A percentile compares a stretch with the other conserved stretches of the same genome.
phyloP scores from a whole-genome alignment of 2,329 filamentous ascomycete genomes.

The Sarocladium kiliense region DNA sequence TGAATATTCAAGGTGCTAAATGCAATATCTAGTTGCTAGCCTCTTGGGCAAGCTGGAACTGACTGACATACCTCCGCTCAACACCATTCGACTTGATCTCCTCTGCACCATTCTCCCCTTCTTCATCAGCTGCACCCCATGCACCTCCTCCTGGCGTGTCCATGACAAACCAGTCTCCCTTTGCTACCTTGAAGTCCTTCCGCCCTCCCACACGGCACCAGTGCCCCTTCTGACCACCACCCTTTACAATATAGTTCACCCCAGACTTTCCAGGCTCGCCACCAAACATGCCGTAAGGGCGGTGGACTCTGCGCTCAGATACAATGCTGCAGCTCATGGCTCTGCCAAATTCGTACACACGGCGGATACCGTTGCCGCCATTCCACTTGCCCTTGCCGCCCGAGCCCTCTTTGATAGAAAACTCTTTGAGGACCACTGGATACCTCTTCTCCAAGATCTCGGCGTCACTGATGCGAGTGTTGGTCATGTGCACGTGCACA shows the following conservation, averaged over 20 bases:
- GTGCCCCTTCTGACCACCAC: constrained; percentile 20
- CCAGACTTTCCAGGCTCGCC: constrained; percentile 62
- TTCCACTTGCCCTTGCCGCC: constrained; percentile 59
- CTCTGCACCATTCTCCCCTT: not conserved
- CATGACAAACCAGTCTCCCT: constrained; percentile 55
- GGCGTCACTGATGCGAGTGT: constrained; percentile 72
- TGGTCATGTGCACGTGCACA: constrained; percentile 78
- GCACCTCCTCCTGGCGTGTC: constrained; percentile 57
- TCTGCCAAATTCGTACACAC: constrained; percentile 72
- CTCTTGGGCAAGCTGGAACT: constrained; percentile 13
- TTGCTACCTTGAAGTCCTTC: constrained; percentile 51
- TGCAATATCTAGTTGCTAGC: constrained; percentile 12
- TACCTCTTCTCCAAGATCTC: constrained; percentile 72
- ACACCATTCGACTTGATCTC: not conserved
- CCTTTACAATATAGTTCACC: constrained; percentile 39
- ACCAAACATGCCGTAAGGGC: constrained; percentile 66
- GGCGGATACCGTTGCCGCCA: constrained; percentile 66
- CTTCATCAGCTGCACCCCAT: constrained; percentile 35
- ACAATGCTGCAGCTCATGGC: constrained; percentile 70
- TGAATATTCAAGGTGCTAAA: too few relatives aligned
- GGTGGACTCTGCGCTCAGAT: constrained; percentile 66
- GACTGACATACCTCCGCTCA: constrained; percentile 11
- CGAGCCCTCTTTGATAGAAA: constrained; percentile 55
- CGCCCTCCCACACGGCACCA: constrained; percentile 42
- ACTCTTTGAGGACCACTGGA: constrained; percentile 52